phyloP scores from a whole-genome alignment of 371 early-diverging fungal genomes.

The Rhizomucor miehei region DNA sequence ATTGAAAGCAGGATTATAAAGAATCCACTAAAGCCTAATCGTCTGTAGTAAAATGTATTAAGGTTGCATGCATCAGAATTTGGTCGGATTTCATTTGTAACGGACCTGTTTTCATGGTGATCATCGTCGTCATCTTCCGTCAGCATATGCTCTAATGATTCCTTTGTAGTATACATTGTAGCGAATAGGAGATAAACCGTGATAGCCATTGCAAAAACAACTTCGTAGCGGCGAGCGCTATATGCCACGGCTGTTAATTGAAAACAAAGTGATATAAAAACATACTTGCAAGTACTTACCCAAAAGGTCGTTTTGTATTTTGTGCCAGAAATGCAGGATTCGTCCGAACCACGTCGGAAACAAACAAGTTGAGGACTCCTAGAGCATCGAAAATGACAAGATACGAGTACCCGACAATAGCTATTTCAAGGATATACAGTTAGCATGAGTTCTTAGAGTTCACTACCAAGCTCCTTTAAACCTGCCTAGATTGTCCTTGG shows the following conservation, averaged over 20 bases:
- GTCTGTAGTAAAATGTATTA: slow-evolving; percentile 1
- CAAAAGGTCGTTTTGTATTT: slow-evolving; percentile 58
- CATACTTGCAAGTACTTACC: slow-evolving; percentile 33
- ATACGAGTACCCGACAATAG: slow-evolving; percentile 53
- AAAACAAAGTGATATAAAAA: background rate
- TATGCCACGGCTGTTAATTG: background rate
- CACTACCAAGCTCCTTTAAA: background rate
- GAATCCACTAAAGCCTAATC: slow-evolving; percentile 35
- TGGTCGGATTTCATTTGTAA: slow-evolving; percentile 1
- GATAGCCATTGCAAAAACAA: slow-evolving; percentile 58
- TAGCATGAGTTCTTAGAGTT: background rate
- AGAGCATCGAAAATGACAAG: slow-evolving; percentile 63
- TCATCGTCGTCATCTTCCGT: slow-evolving; percentile 33
- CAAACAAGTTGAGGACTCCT: slow-evolving; percentile 56
- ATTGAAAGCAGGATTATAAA: slow-evolving; percentile 42
- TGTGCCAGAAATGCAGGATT: slow-evolving; percentile 42
- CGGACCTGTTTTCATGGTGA: slow-evolving; percentile 28
- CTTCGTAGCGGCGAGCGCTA: slow-evolving; percentile 58
- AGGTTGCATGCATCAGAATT: slow-evolving; percentile 2
- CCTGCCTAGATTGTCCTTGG: slow-evolving; percentile 49
- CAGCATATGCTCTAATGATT: slow-evolving; percentile 60
- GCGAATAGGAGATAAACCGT: slow-evolving; percentile 60
- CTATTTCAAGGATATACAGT: slow-evolving; percentile 20
- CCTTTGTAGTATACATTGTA: slow-evolving; percentile 69
- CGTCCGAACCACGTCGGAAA: slow-evolving; percentile 51